phyloP scores from a whole-genome alignment of 805 yeast genomes.

The Wickerhamiella spandovensis region DNA sequence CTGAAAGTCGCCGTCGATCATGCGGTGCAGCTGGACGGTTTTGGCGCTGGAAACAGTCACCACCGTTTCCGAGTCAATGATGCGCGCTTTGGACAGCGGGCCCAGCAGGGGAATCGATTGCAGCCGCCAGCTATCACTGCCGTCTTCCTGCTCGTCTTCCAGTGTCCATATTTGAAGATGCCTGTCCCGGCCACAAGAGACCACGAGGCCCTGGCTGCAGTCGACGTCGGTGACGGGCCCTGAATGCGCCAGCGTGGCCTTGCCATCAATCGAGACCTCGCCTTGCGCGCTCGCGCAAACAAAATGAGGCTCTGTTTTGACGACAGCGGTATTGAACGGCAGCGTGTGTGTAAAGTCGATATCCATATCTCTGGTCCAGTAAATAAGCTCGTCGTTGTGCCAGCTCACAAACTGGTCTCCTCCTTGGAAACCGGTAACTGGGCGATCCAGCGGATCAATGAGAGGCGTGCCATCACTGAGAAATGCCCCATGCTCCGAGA shows the following conservation, averaged over 20 bases:
- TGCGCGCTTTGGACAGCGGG: constrained; percentile 42
- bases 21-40: constrained; percentile 38
- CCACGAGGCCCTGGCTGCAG: background rate
- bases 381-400: background rate
- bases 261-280: constrained; percentile 3
- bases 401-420: background rate
- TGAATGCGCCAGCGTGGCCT: constrained; percentile 11
- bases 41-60: constrained; percentile 33
- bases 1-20: constrained; percentile 14
- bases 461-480: background rate
- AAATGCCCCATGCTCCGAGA: background rate
- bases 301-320: constrained; percentile 2
- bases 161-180: constrained; percentile 12
- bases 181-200: constrained; percentile 15
- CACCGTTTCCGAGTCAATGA: constrained; percentile 24
- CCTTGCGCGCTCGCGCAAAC: constrained; percentile 1
- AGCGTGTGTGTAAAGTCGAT: background rate
- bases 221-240: constrained; percentile 16
- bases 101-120: constrained; percentile 38
- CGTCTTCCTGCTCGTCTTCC: background rate
- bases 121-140: constrained; percentile 33
- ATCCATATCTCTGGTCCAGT: background rate
- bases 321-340: background rate
- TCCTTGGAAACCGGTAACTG: background rate
- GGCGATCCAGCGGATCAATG: background rate